Evolutionary conservation across 2,329 filamentous ascomycete genomes (phyloP), one percentile per base, ranked within the genome.

Genomic region (Monilinia aucupariae): DNA sequence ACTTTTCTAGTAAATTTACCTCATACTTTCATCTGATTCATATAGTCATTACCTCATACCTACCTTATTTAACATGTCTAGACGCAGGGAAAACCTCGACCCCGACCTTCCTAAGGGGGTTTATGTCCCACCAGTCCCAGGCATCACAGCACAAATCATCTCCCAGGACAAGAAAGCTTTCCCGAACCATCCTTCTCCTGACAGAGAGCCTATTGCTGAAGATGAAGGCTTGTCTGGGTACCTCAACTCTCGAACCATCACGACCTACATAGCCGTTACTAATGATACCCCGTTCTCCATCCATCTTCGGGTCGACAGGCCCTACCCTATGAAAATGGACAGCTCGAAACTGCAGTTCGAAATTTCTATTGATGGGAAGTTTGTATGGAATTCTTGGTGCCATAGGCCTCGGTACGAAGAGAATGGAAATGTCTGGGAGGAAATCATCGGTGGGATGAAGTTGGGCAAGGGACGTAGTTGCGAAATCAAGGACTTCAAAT

Each of bases 281-380:
- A 56, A 30, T 30, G 7, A 51, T 8, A 39, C 50, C 15, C 41
- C 51, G 6, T 62, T 58, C 13, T 48, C 51, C 1, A 47, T 62
- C 43, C 51, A 58, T 27, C 30, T 62, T 10, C n/a, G 22, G 7
- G 39, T 62, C 37, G 39, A 30, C 30, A 43, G 51, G 39, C 60
- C 60, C 6, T 62, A 53, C 27, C 48, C 37, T 4, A 37, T 37
- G 10, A 43, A 30, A 4, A 64, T 65, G 62, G 47, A 39, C 9
- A 49, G 20, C 48, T 52, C 59, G 15, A 65, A 61, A 34, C 12
- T 64, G 4, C 53, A 54, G 5, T 68, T 66, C 32, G 4, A 62
- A 4, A 61, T 68, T 13, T 45, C 5, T 13, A 27, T 68, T 20
- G 64, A 68, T 54, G 66, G 67, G 0, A 56, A 53, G 4, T 15